Evolutionary conservation across 352 stramenopile genomes (phyloP), one percentile per base, ranked within the genome.

Genomic region (Pythium rhizo-oryzae): DNA sequence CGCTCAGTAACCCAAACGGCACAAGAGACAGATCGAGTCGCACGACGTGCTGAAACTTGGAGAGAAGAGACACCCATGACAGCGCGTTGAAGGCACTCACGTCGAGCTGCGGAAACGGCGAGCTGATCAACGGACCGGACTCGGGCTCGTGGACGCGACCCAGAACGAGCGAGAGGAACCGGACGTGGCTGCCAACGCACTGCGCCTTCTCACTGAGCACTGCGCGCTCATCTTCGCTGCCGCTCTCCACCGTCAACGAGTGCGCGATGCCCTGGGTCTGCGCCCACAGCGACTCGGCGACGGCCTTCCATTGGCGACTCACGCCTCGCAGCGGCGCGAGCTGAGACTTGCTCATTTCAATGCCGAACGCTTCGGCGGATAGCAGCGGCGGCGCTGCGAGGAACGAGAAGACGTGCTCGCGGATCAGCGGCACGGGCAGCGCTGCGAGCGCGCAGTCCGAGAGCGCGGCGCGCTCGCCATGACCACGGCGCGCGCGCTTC

Each of bases 351-450:
- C 28, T 37, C 9, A 41, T 13, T 4, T 50, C n/a, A 15, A 58
- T 19, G 7, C 33, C 52, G 30, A 65, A 30, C 11, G 21, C 16
- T 25, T 57, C 47, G 0, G 47, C 59, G 12, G 59, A 52, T 11
- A 65, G 47, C 46, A 65, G 35, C 49, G 59, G 25, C 47, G 59
- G 47, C 33, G 59, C 47, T 13, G 59, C 59, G 47, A 65, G 4
- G 23, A 65, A 65, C 12, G 47, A 39, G 23, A 65, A 65, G 24
- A 65, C 46, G 59, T 35, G 51, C 33, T 58, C 59, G n/a, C 47
- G 59, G 7, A 65, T 18, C 21, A 65, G 59, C 30, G 52, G n/a
- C 21, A 24, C 43, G 7, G 59, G 59, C 21, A 65, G 49, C 21
- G 47, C 47, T 9, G 23, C 39, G 43, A 65, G 59, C 25, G 21